Conservation (phyloP, 192 early-diverging fungal species). For the Chytriomyces sp. region DNA sequence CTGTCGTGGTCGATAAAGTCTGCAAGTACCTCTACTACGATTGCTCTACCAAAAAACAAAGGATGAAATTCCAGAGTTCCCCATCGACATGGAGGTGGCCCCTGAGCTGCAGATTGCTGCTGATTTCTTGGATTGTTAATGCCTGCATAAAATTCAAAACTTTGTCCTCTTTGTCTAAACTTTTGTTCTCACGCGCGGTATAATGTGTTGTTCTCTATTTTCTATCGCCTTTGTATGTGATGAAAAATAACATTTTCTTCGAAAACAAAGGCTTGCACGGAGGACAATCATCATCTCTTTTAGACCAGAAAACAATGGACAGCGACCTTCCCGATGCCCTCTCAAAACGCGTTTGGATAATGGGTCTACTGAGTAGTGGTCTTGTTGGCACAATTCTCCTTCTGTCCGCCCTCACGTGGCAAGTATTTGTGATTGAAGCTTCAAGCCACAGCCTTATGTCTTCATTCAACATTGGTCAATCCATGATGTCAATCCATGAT, state of each 20-base stretch:
- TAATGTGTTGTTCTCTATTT: background rate
- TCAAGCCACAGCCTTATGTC: too few species aligned
- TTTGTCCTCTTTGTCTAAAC: background rate
- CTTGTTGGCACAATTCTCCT: too few species aligned
- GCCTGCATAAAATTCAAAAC: background rate
- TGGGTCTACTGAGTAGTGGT: too few species aligned
- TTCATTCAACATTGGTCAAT: background rate
- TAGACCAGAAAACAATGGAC: too few species aligned
- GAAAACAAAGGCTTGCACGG: too few species aligned
- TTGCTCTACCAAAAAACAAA: conserved; percentile 64
- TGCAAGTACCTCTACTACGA: conserved; percentile 96
- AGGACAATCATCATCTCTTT: too few species aligned
- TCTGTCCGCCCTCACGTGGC: too few species aligned
- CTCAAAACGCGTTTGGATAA: too few species aligned
- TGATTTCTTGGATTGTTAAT: conserved; percentile 90
- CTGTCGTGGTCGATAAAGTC: conserved; percentile 87
- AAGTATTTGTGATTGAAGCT: too few species aligned
- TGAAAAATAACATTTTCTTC: background rate
- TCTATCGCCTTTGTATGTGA: background rate
- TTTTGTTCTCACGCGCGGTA: background rate
- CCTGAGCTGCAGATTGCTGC: conserved; percentile 93
- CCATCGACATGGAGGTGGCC: conserved; percentile 82
- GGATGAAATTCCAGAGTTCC: conserved; percentile 85
- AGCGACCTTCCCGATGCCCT: too few species aligned
- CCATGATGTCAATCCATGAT: too few species aligned